Evolutionary conservation across 441 rosid species (phyloP).

Genomic region (Hura crepitans): DNA sequence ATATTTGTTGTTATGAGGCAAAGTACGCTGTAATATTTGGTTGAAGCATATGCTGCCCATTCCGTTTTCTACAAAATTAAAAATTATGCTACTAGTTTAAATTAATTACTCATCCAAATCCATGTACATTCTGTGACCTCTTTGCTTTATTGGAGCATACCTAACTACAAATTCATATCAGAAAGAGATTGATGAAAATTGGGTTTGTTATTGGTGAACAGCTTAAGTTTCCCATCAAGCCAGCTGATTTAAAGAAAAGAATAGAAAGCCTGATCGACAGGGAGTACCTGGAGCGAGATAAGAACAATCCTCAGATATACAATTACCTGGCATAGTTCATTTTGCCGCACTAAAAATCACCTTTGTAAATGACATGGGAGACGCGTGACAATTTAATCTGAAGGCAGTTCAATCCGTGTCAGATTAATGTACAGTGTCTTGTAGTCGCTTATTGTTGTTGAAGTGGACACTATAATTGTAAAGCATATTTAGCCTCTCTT

Average conservation of each 20-base stretch:
- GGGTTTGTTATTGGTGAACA: constrained; percentile 36
- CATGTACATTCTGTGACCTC: neutral
- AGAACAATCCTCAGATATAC: constrained; percentile 95
- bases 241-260: constrained; percentile 96
- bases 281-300: constrained; percentile 98
- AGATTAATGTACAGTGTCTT: constrained; percentile 38
- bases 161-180: neutral
- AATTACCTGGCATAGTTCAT: constrained; percentile 69
- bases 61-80: neutral
- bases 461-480: constrained; percentile 32
- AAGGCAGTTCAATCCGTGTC: constrained; percentile 14
- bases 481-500: constrained; percentile 30
- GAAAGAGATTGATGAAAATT: neutral
- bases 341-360: neutral
- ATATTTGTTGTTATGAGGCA: neutral
- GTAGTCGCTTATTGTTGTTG: constrained; percentile 25
- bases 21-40: neutral
- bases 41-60: neutral
- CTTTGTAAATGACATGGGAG: constrained; percentile 29
- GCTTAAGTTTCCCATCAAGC: constrained; percentile 97
- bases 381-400: constrained; percentile 7
- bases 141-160: neutral
- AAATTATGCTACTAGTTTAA: neutral
- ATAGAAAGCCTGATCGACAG: constrained; percentile 96
- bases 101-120: neutral